These are phyloP conservation scores for Tulasnella sp. DNA, from an alignment of 768 basidiomycete species.

Conservation along the genomic window DNA sequence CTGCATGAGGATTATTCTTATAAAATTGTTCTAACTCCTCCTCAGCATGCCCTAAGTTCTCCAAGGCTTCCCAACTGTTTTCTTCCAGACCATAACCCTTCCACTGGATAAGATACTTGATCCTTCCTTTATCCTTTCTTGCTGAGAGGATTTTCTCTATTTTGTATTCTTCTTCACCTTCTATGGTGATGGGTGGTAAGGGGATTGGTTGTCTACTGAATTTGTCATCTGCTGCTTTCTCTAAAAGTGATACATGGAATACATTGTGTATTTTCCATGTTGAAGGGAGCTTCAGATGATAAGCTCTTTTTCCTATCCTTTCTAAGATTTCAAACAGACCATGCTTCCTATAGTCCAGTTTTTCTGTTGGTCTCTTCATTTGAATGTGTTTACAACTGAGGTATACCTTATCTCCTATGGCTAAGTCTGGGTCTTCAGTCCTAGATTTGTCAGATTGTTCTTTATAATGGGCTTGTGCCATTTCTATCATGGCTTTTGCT, in stretches of 20 bases:
- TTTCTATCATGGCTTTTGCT: neutral
- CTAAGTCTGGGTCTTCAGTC: slow-evolving; percentile 7
- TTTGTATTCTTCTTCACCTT: neutral
- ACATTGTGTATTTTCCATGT: neutral
- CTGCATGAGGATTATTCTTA: no score
- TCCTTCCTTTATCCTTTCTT: no score
- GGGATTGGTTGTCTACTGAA: neutral
- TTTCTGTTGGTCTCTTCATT: slow-evolving; percentile 13
- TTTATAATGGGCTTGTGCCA: neutral
- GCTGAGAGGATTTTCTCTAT: neutral
- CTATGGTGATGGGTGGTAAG: neutral
- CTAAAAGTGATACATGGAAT: slow-evolving; percentile 1
- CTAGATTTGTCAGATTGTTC: neutral
- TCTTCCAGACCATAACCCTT: neutral
- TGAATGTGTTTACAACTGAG: slow-evolving; percentile 1
- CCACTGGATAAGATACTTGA: neutral
- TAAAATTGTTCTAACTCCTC: no score
- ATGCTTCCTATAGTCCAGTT: slow-evolving; percentile 11
- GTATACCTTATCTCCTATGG: slow-evolving; percentile 9
- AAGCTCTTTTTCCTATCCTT: slow-evolving; percentile 1
- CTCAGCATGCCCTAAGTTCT: no score
- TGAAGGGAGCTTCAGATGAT: neutral
- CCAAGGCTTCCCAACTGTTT: neutral
- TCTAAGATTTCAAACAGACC: slow-evolving; percentile 12
- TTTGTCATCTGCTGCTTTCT: neutral